Base-by-base conservation (phyloP, 495 filamentous ascomycete genomes). In the Talaromyces adpressus region DNA sequence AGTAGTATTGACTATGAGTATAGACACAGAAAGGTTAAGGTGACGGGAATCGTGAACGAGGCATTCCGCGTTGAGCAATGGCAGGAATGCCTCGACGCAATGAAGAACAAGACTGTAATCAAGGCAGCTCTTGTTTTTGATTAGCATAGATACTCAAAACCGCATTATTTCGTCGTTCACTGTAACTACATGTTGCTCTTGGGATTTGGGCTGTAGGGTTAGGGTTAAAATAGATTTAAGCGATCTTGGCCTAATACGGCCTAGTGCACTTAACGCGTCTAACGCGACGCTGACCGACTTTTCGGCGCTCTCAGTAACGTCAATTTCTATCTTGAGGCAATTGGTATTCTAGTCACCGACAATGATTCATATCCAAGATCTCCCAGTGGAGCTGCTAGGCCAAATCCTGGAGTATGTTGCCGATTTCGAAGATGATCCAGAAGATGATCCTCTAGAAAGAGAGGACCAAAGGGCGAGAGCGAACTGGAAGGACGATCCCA, bases 311-410 rank as follows among this genome's bases (percentile, higher is more conserved):
- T 41, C 36, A 45, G 39, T n/a, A 45, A 45, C 39, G 32, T 36
- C 32, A 12, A 36, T 18, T 45, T 45, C 39, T n/a, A 18, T 36
- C 32, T 12, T 16, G 16, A n/a, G 3, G 14, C 29, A 45, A 45
- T 18, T 9, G 16, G 32, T 3, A 36, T 36, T 36, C 11, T 6
- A 45, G 39, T 49, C 36, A 9, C 18, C n/a, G n/a, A 27, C 36
- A 18, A 60, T 60, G 58, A 34, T 60, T 23, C 58, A 47, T 25
- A 23, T 60, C 7, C 32, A 60, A n/a, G 58, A 47, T 16, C 58
- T 60, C 34, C 58, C 58, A 39, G 36, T 45, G n/a, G 58, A 60
- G 34, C 16, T 60, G 6, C 58, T 60, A 14, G 8, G 36, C 8
- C 32, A 47, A 8, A 60, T 60, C 25, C 5, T 60, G 20, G 32